Conservation (phyloP, 805 yeast genomes). For the Pichia occidentalis region DNA sequence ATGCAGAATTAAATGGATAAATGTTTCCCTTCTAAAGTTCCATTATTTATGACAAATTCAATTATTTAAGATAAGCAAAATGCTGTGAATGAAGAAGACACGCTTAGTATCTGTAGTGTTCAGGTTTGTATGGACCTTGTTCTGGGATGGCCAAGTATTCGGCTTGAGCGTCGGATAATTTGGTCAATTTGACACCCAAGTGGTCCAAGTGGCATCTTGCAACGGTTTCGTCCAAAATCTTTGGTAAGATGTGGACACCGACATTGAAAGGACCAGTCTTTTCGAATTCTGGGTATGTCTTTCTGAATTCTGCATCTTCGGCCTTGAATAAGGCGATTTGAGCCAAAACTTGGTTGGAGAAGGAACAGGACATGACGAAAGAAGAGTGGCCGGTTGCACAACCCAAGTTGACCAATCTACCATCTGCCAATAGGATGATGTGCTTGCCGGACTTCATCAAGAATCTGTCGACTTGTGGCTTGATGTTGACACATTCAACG, state of each 20-base stretch:
- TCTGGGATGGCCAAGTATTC: constrained; percentile 88
- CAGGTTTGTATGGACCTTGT: constrained; percentile 97
- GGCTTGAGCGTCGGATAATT: constrained; percentile 73
- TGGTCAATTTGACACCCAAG: constrained; percentile 83
- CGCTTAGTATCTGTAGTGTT: constrained; percentile 89
- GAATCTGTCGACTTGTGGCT: constrained; percentile 99
- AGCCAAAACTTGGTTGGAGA: constrained; percentile 98
- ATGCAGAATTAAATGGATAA: constrained; percentile 22
- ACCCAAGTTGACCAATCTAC: constrained; percentile 98
- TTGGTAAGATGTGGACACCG: constrained; percentile 96
- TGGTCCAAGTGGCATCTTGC: constrained; percentile 95
- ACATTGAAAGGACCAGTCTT: constrained; percentile 85
- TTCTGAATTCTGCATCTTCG: constrained; percentile 71
- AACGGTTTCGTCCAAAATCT: constrained; percentile 96
- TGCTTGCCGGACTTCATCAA: constrained; percentile 85
- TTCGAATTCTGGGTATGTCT: constrained; percentile 79
- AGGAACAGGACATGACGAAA: constrained; percentile 98
- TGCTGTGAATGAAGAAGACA: neutral
- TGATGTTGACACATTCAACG: constrained; percentile 88
- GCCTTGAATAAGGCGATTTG: constrained; percentile 97
- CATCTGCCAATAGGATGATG: constrained; percentile 94
- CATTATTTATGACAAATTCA: neutral
- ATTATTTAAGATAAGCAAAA: no score
- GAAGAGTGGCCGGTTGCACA: constrained; percentile 99
- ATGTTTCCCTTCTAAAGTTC: constrained; percentile 10